These are phyloP conservation scores for Cutaneotrichosporon sp. DNA, from an alignment of 1,284 basidiomycete species.

Conservation along the genomic window DNA sequence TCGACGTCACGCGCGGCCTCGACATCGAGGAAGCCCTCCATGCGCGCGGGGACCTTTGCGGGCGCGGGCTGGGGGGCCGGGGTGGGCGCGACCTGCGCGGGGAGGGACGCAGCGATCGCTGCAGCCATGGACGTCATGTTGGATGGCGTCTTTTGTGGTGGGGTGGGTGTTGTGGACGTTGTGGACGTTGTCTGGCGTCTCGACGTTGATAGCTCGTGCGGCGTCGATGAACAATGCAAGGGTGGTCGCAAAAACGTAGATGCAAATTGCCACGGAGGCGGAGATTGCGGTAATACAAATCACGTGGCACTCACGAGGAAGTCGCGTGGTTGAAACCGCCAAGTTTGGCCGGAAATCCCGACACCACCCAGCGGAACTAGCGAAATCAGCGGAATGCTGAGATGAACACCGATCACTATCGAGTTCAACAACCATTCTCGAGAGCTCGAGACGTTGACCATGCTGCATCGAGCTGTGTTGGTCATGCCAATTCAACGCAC, in stretches of 20 bases:
- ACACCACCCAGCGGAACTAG: no score
- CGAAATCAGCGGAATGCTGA: neutral
- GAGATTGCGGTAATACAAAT: neutral
- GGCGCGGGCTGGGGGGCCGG: conserved; percentile 56
- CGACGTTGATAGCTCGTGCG: conserved; percentile 1
- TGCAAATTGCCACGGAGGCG: neutral
- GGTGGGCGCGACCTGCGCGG: conserved; percentile 57
- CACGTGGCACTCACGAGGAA: neutral
- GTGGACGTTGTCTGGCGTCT: neutral
- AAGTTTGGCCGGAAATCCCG: neutral
- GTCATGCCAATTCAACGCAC: no score
- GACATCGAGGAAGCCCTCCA: conserved; percentile 83
- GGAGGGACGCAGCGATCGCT: conserved; percentile 73
- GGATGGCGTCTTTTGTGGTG: conserved; percentile 18
- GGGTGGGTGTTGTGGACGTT: conserved; percentile 2
- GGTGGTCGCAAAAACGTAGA: conserved; percentile 1
- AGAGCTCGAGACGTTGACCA: no score
- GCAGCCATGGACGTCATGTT: conserved; percentile 69
- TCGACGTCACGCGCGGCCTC: conserved; percentile 74
- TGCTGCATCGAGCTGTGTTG: no score
- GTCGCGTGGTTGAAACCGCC: neutral
- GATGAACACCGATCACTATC: no score
- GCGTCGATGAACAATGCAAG: neutral
- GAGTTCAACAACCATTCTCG: no score
- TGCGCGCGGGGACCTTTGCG: conserved; percentile 69